Base-by-base conservation (phyloP, 176 grass and related monocot genomes). In the Oryza meridionalis region DNA sequence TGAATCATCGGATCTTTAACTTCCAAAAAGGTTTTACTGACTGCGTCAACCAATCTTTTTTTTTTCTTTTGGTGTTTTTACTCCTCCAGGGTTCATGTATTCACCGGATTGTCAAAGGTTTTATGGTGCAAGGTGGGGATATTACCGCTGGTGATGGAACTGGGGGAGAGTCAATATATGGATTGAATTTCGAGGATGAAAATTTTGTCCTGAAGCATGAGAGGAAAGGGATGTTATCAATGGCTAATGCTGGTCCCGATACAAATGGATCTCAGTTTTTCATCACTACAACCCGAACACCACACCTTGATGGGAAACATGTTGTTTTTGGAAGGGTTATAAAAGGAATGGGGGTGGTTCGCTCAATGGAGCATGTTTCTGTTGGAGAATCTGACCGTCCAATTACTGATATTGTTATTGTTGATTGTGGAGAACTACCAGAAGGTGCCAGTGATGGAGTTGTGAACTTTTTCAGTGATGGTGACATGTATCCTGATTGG, bases 81-180 rank as follows among this genome's bases (percentile, higher is more conserved):
- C 70, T 47, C 31, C 86, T 87, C 55, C 87, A 98, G 96, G 96
- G 96, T 9, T 81, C 93, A 85, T 76, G 53, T 47, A 95, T 98
- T 83, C 96, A 98, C 81, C 93, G 93, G 46, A 90, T 93, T 9
- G 53, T 98, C 59, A 95, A 95, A 81, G 92, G 96, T 70, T 93
- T 98, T 81, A 95, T 98, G 93, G 82, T 97, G 76, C 94, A 98
- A 98, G 92, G 92, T 3, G 96, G 96, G 82, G 96, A 95, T 86
- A 98, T 95, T 75, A 95, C 91, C 82, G 85, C 87, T 35, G 96
- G 89, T 70, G 96, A 95, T 82, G 93, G 96, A 77, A 90, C 93
- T 50, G 93, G 96, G 33, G 96, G 93, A 27, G 91, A 93, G 47
- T 95, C 96, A 21, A 93, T 98, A 88, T 98, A 98, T 65, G 96